Percentiles rank a stretch among this genome's conserved stretches.
These are phyloP conservation scores for Neopestalotiopsis sp. DNA, from an alignment of 2,329 filamentous ascomycete species.

Conservation along the genomic window DNA sequence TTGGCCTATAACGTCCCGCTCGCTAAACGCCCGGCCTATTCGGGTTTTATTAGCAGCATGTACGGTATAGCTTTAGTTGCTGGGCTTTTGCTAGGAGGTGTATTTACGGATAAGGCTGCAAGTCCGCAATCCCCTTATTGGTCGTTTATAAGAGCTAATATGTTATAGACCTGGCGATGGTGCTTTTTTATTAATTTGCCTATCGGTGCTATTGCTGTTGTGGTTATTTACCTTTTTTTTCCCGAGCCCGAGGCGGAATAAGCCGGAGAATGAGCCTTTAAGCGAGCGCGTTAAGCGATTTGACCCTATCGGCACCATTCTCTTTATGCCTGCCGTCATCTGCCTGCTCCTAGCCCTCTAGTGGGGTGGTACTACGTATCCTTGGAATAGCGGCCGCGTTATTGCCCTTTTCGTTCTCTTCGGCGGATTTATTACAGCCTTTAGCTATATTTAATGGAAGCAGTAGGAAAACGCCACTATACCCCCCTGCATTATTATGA, in stretches of 20 bases:
- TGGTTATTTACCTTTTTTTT: constrained; percentile 4
- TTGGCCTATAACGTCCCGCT: constrained; percentile 27
- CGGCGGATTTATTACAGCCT: not conserved
- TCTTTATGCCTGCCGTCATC: not conserved
- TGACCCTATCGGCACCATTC: not conserved
- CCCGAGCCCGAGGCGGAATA: not conserved
- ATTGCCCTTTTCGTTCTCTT: constrained; percentile 9
- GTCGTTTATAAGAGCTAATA: too few species aligned
- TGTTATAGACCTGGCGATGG: constrained; percentile 12
- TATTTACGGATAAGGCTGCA: not conserved
- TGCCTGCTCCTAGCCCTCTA: not conserved
- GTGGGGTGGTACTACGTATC: constrained; percentile 8
- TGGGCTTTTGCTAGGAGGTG: constrained; percentile 1
- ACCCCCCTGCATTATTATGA: too few species aligned
- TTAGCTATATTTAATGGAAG: too few species aligned
- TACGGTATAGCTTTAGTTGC: constrained; percentile 1
- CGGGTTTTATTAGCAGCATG: not conserved
- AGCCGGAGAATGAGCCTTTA: too few species aligned
- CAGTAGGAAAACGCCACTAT: too few species aligned
- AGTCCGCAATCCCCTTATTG: too few species aligned
- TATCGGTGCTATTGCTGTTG: constrained; percentile 37
- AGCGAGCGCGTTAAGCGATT: too few species aligned
- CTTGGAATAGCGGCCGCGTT: not conserved
- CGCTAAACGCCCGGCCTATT: constrained; percentile 5
- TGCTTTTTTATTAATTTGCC: constrained; percentile 53